Evolutionary conservation across 2,329 filamentous ascomycete genomes (phyloP), one percentile per base, ranked within the genome.

Genomic region (Mycosphaerella arachidis): DNA sequence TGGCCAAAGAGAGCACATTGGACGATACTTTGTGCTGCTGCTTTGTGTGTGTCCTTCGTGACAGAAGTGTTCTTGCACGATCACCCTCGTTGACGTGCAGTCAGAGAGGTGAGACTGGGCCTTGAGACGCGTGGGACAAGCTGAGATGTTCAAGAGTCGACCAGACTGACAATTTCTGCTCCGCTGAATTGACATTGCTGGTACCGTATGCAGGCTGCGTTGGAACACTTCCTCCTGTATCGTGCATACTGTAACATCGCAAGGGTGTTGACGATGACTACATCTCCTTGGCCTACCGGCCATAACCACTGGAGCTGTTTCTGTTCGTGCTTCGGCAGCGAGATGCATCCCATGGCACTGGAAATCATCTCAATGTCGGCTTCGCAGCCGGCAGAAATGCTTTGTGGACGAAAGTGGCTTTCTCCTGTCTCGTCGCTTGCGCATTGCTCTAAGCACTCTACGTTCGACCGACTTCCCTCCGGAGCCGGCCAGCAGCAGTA

Each of bases 401-500:
- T 3, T 24, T 24, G 24, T 24, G 24, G 24, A 24, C 24, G 24
- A 3, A 24, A 3, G 24, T 18, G 4, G 16, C 7, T n/a, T 18
- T 5, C 29, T 18, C 50, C 31, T 53, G 50, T 53, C 40, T 43
- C 40, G 18, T 43, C n/a, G 40, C 7, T 18, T 18, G 13, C 13
- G n/a, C 10, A 37, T 37, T 37, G 35, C 24, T 35, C 31, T 35
- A 33, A 16, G 54, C 29, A 18, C 13, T 33, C 29, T 46, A 69
- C 13, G 60, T 56, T 53, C 84, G 78, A 31, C 80, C 84, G 59
- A 87, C 72, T 67, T 88, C 85, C 68, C 82, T 82, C 66, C 84
- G 80, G 68, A 89, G 72, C 68, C 86, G 80, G 56, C 81, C 86
- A 58, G 83, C 84, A 60, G 84, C 84, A 62, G 83, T 84, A n/a